Base-by-base conservation (phyloP, 148 eudicot genomes). In the Chenopodium quinoa region DNA sequence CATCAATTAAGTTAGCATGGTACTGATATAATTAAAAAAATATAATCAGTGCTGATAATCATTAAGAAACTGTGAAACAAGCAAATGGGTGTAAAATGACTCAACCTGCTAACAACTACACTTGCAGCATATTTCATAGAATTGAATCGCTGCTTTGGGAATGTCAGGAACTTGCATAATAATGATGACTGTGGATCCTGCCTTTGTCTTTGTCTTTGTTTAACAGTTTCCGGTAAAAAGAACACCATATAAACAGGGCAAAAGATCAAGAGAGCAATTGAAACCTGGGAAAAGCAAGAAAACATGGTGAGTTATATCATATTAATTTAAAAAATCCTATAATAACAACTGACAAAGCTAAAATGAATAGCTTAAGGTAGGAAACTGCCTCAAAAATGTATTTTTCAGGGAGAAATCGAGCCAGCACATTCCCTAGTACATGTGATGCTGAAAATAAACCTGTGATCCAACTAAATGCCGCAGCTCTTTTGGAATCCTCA, bases 381-480 rank as follows among this genome's bases (percentile, higher is more conserved):
- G 56, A 72, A 79, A 90, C 52, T 94, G 84, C 98, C 92, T 84
- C 88, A 60, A 94, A 94, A 84, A 91, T 94, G 88, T 89, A 91
- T 50, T 71, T 75, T 85, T 86, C 91, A 22, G 98, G 98, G 79
- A 94, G 97, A 86, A 92, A 90, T 75, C 97, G 93, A 54, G 97
- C 98, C 40, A 94, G 84, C 68, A 86, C 34, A 86, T 94, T 94
- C 71, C 93, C 98, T 65, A 94, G 19, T 14, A 91, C 93, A 85
- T 92, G 98, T 25, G 98, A 88, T 70, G 91, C 92, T 64, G 97
- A 94, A 84, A 89, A 91, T 65, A 94, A 83, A 72, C 98, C 98
- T 0, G 94, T 92, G 74, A 94, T 91, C 97, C 97, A 94, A 86
- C 98, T 88, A 80, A 94, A 92, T 75, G 88, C 89, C 76, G 94